These are phyloP conservation scores for Phylloporus arenicola DNA, from an alignment of 768 basidiomycete species.

Conservation along the genomic window DNA sequence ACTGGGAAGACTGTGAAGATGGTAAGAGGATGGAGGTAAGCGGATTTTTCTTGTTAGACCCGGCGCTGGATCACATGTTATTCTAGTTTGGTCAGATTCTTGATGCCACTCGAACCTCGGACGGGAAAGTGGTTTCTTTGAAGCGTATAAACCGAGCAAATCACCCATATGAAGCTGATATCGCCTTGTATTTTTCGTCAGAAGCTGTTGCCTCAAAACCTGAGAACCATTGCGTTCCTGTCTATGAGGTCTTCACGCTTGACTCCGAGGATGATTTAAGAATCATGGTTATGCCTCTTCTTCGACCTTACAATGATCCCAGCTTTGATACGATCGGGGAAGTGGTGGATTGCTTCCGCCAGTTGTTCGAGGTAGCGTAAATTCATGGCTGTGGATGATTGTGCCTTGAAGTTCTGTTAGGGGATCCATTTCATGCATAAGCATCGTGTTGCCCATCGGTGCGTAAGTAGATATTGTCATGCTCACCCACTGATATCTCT, in stretches of 20 bases:
- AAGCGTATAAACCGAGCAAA: no score
- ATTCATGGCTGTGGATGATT: neutral
- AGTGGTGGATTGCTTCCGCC: neutral
- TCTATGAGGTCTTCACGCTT: slow-evolving; percentile 16
- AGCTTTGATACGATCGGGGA: neutral
- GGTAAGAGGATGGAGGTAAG: no score
- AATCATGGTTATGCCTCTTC: slow-evolving; percentile 33
- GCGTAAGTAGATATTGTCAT: neutral
- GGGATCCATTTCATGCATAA: neutral
- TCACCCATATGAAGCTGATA: slow-evolving; percentile 24
- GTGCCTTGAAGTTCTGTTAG: neutral
- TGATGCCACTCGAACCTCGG: slow-evolving; percentile 25
- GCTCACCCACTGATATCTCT: slow-evolving; percentile 9
- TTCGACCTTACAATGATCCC: slow-evolving; percentile 3
- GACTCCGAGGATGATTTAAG: neutral
- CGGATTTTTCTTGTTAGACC: no score
- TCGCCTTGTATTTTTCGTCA: slow-evolving; percentile 18
- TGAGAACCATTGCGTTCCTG: slow-evolving; percentile 31
- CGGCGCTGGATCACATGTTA: no score
- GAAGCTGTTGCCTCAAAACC: neutral
- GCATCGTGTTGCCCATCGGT: no score
- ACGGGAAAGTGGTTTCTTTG: no score
- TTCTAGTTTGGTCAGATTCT: slow-evolving; percentile 7
- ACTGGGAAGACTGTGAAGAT: slow-evolving; percentile 1
- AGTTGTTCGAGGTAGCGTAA: neutral